Conservation (phyloP, 1,139 yeast species). For the Geotrichum australiense region DNA sequence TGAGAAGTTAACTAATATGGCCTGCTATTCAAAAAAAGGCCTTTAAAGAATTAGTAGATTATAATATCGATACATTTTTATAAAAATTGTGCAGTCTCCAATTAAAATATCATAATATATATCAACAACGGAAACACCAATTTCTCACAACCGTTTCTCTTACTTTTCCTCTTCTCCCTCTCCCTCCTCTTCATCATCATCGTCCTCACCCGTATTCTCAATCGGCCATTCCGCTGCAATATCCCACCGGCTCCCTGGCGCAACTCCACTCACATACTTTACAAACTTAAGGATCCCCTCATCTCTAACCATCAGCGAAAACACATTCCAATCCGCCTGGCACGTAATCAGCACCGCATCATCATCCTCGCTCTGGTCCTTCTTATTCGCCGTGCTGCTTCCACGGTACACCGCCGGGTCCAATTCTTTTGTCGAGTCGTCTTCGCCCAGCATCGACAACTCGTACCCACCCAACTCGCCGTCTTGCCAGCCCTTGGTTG, state of each 20-base stretch:
- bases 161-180: too few relatives aligned
- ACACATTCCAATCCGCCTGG: conserved; percentile 78
- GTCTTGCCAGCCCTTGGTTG: conserved; percentile 72
- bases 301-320: conserved; percentile 75
- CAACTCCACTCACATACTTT: conserved; percentile 83
- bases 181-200: conserved; percentile 23
- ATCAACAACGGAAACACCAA: too few relatives aligned
- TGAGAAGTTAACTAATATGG: too few relatives aligned
- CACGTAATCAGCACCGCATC: conserved; percentile 76
- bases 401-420: conserved; percentile 42
- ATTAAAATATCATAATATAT: too few relatives aligned
- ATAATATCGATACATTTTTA: too few relatives aligned
- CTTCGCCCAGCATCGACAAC: conserved; percentile 60
- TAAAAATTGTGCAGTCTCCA: too few relatives aligned
- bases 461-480: conserved; percentile 96
- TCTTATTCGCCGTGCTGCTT: conserved; percentile 13
- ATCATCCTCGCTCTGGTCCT: conserved; percentile 34
- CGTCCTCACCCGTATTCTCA: conserved; percentile 38
- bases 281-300: conserved; percentile 79
- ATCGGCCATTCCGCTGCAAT: conserved; percentile 75
- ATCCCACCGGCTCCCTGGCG: conserved; percentile 94
- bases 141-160: too few relatives aligned
- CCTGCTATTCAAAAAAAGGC: too few relatives aligned
- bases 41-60: too few relatives aligned
- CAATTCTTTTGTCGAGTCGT: conserved; percentile 42